Evolutionary conservation across 495 filamentous ascomycete genomes (phyloP), one percentile per base, ranked within the genome.

Genomic region (Trichoderma gamsii): DNA sequence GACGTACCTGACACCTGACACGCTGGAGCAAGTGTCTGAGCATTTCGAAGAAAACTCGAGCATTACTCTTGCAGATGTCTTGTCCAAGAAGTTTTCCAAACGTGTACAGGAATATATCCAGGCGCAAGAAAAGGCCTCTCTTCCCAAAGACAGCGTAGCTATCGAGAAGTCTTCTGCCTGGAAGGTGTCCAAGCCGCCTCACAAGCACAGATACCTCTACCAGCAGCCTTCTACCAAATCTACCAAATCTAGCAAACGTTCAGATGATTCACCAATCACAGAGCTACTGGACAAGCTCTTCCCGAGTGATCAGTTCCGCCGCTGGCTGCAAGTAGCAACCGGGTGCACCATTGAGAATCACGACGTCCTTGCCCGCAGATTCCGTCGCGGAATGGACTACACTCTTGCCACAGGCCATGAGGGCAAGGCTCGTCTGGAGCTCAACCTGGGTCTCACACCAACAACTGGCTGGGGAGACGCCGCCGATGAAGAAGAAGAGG

Each of bases 161-260:
- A 87, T 91, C 66, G 84, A 90, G 69, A 81, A 83, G 5, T 68
- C 69, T 64, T 74, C 78, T 4, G 79, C 81, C 9, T 94, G 90
- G 90, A 85, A 84, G 51, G 88, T 95, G 16, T 91, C 95, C 25
- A 83, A 87, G 16, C 95, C 95, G 41, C 95, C 95, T 3, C 93
- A 98, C 79, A 99, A 98, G 78, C 93, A 97, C 72, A 91, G 93
- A 4, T 99, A 89, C 78, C 79, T 96, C 13, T 99, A 92, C 78
- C 85, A 91, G 51, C 86, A 92, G 68, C 73, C 72, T 9, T 67
- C 59, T 21, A 38, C 69, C 5, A 75, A 80, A 1, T 41, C 63
- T 21, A 52, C 38, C 29, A 64, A 46, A 11, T 68, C 67, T 4
- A n/a, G n/a, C n/a, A n/a, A n/a, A n/a, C n/a, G n/a, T n/a, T 63